phyloP scores from a whole-genome alignment of 257 asterid genomes.

The Jacaranda mimosifolia region DNA sequence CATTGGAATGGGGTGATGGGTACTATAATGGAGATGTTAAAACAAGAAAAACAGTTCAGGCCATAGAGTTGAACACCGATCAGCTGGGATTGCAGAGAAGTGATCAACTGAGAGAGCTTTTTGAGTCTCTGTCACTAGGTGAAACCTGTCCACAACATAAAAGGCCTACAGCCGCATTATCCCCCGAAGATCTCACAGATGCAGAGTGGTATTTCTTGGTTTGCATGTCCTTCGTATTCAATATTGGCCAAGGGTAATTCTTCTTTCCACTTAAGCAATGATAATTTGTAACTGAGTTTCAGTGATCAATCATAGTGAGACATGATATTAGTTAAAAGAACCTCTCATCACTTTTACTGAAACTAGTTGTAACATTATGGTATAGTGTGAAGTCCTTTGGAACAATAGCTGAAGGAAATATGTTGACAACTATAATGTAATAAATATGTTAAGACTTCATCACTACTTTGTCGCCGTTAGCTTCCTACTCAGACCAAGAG shows the following conservation, averaged over 20 bases:
- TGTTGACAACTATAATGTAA: too few relatives aligned
- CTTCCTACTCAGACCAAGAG: too few relatives aligned
- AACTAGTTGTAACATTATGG: neutral
- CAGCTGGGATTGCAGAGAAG: slow-evolving; percentile 74
- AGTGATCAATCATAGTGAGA: neutral
- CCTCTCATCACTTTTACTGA: neutral
- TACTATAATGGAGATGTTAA: slow-evolving; percentile 93
- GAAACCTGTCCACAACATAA: slow-evolving; percentile 67
- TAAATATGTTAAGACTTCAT: too few relatives aligned
- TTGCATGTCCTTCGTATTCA: slow-evolving; percentile 91
- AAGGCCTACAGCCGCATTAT: slow-evolving; percentile 85
- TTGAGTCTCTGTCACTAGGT: slow-evolving; percentile 68
- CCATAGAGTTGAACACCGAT: slow-evolving; percentile 59
- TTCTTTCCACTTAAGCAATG: neutral
- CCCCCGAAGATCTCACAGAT: slow-evolving; percentile 94
- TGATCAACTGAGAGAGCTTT: slow-evolving; percentile 83
- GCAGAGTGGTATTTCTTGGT: slow-evolving; percentile 96
- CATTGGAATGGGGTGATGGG: slow-evolving; percentile 84
- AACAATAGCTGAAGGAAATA: too few relatives aligned
- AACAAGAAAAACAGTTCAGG: slow-evolving; percentile 82
- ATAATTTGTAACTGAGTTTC: neutral
- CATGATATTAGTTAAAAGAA: too few relatives aligned
- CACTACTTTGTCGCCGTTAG: too few relatives aligned
- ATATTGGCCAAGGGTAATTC: slow-evolving; percentile 80
- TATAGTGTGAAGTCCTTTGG: neutral